These are phyloP conservation scores for Sclerotinia minor DNA, from an alignment of 2,329 filamentous ascomycete genomes.

Conservation along the genomic window DNA sequence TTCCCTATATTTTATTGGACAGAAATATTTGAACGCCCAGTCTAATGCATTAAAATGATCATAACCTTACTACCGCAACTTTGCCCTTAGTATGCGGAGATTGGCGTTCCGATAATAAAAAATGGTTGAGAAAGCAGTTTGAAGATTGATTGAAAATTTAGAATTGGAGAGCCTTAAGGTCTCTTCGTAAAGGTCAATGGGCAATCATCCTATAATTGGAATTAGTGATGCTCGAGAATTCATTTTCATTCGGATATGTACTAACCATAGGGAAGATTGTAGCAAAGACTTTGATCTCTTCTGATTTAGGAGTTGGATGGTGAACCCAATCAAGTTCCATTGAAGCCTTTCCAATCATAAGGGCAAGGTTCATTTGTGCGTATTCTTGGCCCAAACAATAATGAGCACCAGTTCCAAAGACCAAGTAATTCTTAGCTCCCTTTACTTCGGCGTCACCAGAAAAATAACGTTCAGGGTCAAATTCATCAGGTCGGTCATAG, in stretches of 20 bases:
- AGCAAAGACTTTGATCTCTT: conserved; percentile 97
- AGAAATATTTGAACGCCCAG: conserved; percentile 19
- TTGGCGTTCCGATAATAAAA: conserved; percentile 17
- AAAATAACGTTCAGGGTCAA: conserved; percentile 90
- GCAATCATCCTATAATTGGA: conserved; percentile 24
- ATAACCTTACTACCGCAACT: conserved; percentile 19
- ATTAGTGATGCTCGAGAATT: conserved; percentile 8
- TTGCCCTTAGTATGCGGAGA: conserved; percentile 18
- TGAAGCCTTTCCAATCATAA: conserved; percentile 87
- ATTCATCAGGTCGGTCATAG: conserved; percentile 85
- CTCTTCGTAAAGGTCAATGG: conserved; percentile 25
- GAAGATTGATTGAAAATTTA: neutral
- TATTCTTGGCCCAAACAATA: conserved; percentile 96
- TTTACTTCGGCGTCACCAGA: conserved; percentile 78
- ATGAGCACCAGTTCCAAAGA: conserved; percentile 93
- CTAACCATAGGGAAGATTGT: conserved; percentile 95
- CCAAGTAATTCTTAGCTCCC: conserved; percentile 89
- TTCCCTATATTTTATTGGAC: conserved; percentile 19
- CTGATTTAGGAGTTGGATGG: conserved; percentile 76
- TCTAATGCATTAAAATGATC: conserved; percentile 22
- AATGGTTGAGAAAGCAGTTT: conserved; percentile 12
- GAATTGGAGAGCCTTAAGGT: neutral
- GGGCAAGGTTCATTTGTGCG: conserved; percentile 82
- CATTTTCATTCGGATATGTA: neutral
- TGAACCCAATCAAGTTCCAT: conserved; percentile 89